Conservation (phyloP, 2,329 filamentous ascomycete species). For the Trichoderma sp. region DNA sequence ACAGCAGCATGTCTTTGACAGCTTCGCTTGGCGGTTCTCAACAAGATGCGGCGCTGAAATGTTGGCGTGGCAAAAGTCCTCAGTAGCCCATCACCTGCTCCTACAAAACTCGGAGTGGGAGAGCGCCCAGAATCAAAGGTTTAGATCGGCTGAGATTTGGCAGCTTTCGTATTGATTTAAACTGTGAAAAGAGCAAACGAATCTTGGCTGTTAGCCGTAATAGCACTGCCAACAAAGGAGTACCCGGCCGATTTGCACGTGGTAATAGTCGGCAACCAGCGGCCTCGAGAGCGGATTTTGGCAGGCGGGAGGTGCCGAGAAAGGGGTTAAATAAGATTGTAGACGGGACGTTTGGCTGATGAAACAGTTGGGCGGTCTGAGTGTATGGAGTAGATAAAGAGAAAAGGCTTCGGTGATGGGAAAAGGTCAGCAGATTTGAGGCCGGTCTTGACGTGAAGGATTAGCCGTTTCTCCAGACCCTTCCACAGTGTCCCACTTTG, state of each 20-base stretch:
- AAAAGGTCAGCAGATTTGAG: conserved; percentile 22
- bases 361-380: background rate
- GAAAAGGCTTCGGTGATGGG: background rate
- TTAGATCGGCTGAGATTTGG: background rate
- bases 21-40: background rate
- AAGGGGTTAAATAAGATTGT: background rate
- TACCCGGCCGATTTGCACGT: background rate
- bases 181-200: conserved; percentile 28
- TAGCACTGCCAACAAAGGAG: background rate
- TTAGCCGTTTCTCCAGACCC: conserved; percentile 11
- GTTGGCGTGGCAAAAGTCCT: conserved; percentile 1
- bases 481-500: conserved; percentile 22
- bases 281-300: conserved; percentile 1
- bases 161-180: background rate
- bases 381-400: background rate
- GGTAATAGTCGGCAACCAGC: background rate
- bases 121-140: background rate
- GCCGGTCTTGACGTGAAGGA: conserved; percentile 11
- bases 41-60: background rate
- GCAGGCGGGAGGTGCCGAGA: background rate
- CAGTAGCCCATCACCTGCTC: conserved; percentile 7
- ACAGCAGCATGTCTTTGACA: conserved; percentile 53
- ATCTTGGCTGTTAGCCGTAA: background rate
- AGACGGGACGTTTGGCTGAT: background rate
- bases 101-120: background rate